These are phyloP conservation scores for Hericium coralloides DNA, from an alignment of 768 basidiomycete species.

Conservation along the genomic window DNA sequence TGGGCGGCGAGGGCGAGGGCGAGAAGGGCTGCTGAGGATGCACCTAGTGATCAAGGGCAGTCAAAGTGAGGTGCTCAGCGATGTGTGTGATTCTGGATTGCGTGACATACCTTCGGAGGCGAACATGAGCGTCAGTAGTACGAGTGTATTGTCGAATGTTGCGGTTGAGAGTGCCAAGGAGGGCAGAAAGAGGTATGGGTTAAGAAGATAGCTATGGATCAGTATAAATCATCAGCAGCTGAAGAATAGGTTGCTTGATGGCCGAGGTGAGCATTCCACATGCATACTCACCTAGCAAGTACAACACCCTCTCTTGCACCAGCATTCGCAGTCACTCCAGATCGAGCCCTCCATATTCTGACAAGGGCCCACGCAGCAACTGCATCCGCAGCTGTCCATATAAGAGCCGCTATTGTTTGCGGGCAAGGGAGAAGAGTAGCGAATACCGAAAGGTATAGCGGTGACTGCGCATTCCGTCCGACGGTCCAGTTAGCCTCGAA, in stretches of 20 bases:
- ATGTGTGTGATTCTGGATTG: too few species aligned
- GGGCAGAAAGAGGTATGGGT: slow-evolving; percentile 81
- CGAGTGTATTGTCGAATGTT: slow-evolving; percentile 67
- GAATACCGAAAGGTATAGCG: slow-evolving; percentile 69
- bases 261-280: background rate
- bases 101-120: slow-evolving; percentile 49
- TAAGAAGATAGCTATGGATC: slow-evolving; percentile 65
- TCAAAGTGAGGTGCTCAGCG: too few species aligned
- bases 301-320: slow-evolving; percentile 47
- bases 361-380: slow-evolving; percentile 61
- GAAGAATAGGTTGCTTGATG: background rate
- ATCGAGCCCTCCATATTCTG: slow-evolving; percentile 58
- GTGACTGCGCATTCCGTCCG: slow-evolving; percentile 45
- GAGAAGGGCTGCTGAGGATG: slow-evolving; percentile 47
- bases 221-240: background rate
- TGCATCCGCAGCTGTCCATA: slow-evolving; percentile 69
- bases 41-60: slow-evolving; percentile 33
- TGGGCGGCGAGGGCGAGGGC: slow-evolving; percentile 65
- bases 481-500: slow-evolving; percentile 1
- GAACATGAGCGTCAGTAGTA: slow-evolving; percentile 59
- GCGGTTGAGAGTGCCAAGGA: slow-evolving; percentile 78
- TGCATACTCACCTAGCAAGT: slow-evolving; percentile 50
- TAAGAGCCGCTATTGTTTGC: slow-evolving; percentile 34
- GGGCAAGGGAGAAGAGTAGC: slow-evolving; percentile 58
- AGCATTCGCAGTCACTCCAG: slow-evolving; percentile 9